phyloP scores from a whole-genome alignment of 2,329 filamentous ascomycete genomes.

The Sordariomycetes sp. region DNA sequence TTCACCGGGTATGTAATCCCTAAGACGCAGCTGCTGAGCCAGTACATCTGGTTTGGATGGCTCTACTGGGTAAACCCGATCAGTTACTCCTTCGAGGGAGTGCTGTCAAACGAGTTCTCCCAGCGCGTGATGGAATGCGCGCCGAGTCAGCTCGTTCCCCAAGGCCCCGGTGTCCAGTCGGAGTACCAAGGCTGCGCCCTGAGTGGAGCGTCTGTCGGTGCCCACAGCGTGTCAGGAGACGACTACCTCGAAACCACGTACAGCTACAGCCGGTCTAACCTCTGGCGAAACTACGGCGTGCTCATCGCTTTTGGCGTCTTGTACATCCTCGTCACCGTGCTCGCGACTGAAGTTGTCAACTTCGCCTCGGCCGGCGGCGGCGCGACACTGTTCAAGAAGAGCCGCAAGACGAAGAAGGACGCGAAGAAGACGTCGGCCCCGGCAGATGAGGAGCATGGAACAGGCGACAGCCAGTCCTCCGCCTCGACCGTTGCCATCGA shows the following conservation, averaged over 20 bases:
- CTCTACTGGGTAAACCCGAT: slow-evolving; percentile 56
- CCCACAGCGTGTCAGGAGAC: slow-evolving; percentile 32
- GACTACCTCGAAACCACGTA: slow-evolving; percentile 35
- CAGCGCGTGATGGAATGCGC: slow-evolving; percentile 38
- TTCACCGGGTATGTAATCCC: slow-evolving; percentile 58
- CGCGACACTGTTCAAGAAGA: slow-evolving; percentile 61
- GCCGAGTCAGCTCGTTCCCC: slow-evolving; percentile 32
- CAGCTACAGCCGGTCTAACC: slow-evolving; percentile 34
- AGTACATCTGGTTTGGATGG: slow-evolving; percentile 63
- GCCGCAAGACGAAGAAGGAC: slow-evolving; percentile 34
- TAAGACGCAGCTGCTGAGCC: slow-evolving; percentile 38
- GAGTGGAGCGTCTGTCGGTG: slow-evolving; percentile 38
- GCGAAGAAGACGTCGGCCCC: slow-evolving; percentile 24
- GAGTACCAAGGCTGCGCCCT: slow-evolving; percentile 43
- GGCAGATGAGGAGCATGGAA: slow-evolving; percentile 46
- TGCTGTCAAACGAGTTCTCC: slow-evolving; percentile 44
- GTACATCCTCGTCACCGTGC: slow-evolving; percentile 35
- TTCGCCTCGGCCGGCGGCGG: slow-evolving; percentile 55
- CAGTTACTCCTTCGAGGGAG: slow-evolving; percentile 53
- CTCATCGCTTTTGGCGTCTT: slow-evolving; percentile 41
- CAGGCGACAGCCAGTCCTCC: slow-evolving; percentile 37
- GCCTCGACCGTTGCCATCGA: slow-evolving; percentile 39
- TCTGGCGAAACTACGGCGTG: slow-evolving; percentile 55
- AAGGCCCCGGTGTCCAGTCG: slow-evolving; percentile 25
- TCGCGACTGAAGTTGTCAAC: slow-evolving; percentile 44